These are phyloP conservation scores for Didymella exigua DNA, from an alignment of 2,329 filamentous ascomycete species.

Conservation along the genomic window DNA sequence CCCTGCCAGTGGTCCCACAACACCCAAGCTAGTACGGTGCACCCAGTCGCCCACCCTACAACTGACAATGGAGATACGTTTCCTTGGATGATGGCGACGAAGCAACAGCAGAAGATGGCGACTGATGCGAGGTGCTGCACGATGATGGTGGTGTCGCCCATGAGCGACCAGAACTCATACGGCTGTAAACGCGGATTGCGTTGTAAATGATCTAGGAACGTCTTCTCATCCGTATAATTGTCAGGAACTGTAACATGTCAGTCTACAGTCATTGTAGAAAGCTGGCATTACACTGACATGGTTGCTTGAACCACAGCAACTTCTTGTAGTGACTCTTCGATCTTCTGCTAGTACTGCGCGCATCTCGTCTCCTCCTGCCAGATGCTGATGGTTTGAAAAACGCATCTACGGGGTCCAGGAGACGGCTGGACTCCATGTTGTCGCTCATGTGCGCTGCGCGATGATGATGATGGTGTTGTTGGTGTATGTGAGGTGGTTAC, in stretches of 20 bases:
- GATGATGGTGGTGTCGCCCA: slow-evolving; percentile 93
- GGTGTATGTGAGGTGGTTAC: neutral
- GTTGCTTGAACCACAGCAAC: slow-evolving; percentile 96
- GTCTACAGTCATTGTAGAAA: neutral
- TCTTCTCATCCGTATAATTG: slow-evolving; percentile 97
- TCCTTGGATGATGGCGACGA: slow-evolving; percentile 85
- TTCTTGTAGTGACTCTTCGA: slow-evolving; percentile 88
- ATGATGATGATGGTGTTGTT: neutral
- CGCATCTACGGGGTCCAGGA: slow-evolving; percentile 21
- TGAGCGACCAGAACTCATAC: slow-evolving; percentile 97
- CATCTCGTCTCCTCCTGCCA: slow-evolving; percentile 54
- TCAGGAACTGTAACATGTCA: slow-evolving; percentile 72
- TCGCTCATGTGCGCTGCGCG: neutral
- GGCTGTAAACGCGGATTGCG: slow-evolving; percentile 90
- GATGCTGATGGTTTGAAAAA: slow-evolving; percentile 11
- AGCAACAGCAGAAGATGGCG: slow-evolving; percentile 91
- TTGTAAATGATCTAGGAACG: slow-evolving; percentile 94
- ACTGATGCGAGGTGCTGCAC: slow-evolving; percentile 96
- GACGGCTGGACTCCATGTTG: slow-evolving; percentile 21
- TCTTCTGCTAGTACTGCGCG: slow-evolving; percentile 69
- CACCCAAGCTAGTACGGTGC: slow-evolving; percentile 85
- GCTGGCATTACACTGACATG: slow-evolving; percentile 64
- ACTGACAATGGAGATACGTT: slow-evolving; percentile 89
- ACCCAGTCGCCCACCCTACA: slow-evolving; percentile 80
- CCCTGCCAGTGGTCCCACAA: slow-evolving; percentile 92